Percentiles rank a stretch among this genome's conserved stretches.
Evolutionary conservation across 768 basidiomycete species (phyloP).

Genomic region (Naganishia vishniacii): DNA sequence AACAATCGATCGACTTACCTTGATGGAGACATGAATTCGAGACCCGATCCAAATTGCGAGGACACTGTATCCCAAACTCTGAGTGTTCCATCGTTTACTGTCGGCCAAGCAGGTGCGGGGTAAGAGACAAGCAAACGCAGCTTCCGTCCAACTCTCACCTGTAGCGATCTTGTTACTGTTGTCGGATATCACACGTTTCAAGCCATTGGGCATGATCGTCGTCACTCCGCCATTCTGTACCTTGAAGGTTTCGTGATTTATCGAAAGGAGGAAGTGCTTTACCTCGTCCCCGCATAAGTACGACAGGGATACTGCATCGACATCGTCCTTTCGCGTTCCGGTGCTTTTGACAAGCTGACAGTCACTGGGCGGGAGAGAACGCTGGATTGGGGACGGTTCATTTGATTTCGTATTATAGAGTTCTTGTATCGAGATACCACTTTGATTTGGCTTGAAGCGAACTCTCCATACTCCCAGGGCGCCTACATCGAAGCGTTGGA

Average conservation of each 20-base stretch:
- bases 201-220: neutral
- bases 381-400: neutral
- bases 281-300: neutral
- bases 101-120: no score
- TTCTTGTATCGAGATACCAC: neutral
- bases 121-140: no score
- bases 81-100: neutral
- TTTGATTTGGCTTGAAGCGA: neutral
- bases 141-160: neutral
- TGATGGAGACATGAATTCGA: neutral
- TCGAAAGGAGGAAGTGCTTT: neutral
- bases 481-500: neutral
- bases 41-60: neutral
- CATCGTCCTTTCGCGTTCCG: neutral
- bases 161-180: neutral
- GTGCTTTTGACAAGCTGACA: neutral
- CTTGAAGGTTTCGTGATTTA: neutral
- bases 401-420: neutral
- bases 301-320: neutral
- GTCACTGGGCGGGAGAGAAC: neutral
- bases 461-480: neutral
- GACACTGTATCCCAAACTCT: constrained; percentile 3
- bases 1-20: neutral
- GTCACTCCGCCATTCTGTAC: neutral
- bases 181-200: neutral